Conservation (phyloP, 2,329 filamentous ascomycete genomes). For the Penicillium sp. region DNA sequence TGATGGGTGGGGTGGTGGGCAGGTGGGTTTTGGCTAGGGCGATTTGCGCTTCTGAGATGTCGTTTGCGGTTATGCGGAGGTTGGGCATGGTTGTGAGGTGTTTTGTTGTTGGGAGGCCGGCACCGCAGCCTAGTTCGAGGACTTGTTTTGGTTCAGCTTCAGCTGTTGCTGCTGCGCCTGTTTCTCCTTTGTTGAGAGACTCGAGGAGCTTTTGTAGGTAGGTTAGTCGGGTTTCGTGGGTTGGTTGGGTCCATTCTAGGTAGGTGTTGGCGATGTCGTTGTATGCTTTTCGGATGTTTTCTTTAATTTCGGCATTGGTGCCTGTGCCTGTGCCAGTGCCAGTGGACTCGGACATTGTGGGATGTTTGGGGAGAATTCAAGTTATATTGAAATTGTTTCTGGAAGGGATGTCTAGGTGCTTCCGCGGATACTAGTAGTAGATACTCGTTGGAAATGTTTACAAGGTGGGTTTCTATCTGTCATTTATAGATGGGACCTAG, state of each 20-base stretch:
- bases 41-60: slow-evolving; percentile 48
- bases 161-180: too few species aligned
- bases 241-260: slow-evolving; percentile 38
- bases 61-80: slow-evolving; percentile 45
- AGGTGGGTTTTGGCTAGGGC: slow-evolving; percentile 35
- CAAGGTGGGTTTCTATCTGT: too few species aligned
- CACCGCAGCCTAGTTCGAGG: slow-evolving; percentile 49
- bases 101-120: slow-evolving; percentile 40
- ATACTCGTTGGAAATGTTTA: too few species aligned
- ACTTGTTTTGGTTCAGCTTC: slow-evolving; percentile 14
- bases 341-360: too few species aligned
- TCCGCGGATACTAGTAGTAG: too few species aligned
- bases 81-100: slow-evolving; percentile 19
- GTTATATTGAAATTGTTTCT: too few species aligned
- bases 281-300: slow-evolving; percentile 34
- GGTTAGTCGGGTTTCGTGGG: slow-evolving; percentile 32
- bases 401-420: too few species aligned
- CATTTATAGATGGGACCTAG: neutral
- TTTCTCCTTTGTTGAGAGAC: slow-evolving; percentile 11
- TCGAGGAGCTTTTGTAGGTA: slow-evolving; percentile 37
- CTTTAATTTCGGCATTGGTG: slow-evolving; percentile 13
- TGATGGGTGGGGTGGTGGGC: slow-evolving; percentile 16
- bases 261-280: slow-evolving; percentile 43
- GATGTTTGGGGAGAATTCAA: too few species aligned
- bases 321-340: too few species aligned